Percentiles rank a stretch among this genome's conserved stretches.
These are phyloP conservation scores for Platanthera guangdongensis DNA, from an alignment of 106 monocot genomes.

Conservation along the genomic window DNA sequence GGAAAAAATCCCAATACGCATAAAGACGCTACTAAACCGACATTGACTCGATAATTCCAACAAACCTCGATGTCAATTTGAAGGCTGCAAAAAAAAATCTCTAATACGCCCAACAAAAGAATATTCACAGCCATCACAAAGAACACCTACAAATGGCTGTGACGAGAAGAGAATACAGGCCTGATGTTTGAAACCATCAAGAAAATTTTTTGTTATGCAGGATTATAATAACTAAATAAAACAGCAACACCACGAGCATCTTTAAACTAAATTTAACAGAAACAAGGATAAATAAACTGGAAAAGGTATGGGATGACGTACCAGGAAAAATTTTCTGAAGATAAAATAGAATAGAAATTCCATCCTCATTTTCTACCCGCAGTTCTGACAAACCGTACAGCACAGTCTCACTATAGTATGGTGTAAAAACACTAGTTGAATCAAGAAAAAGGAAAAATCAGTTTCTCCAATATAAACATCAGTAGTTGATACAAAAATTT, in stretches of 20 bases:
- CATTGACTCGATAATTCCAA: too few relatives aligned
- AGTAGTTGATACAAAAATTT: conserved; percentile 1
- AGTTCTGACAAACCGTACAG: conserved; percentile 79
- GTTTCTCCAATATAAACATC: background rate
- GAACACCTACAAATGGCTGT: background rate
- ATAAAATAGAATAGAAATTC: conserved; percentile 92
- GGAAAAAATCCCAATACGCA: too few relatives aligned
- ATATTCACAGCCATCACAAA: background rate
- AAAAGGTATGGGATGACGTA: conserved; percentile 13
- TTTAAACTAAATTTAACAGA: background rate
- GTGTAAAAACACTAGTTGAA: conserved; percentile 85
- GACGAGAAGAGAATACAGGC: background rate
- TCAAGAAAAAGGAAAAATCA: conserved; percentile 5
- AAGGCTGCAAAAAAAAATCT: background rate
- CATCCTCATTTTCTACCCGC: conserved; percentile 85
- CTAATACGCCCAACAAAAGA: background rate
- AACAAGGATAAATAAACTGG: background rate
- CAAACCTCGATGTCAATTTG: background rate
- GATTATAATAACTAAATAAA: background rate
- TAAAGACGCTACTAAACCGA: too few relatives aligned
- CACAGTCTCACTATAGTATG: conserved; percentile 96
- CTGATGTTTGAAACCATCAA: background rate
- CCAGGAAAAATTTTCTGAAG: conserved; percentile 99
- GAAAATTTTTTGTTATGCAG: background rate
- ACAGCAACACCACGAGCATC: background rate